Evolutionary conservation across 139 green algal genomes (phyloP).

Genomic region (Haematococcus sp.): DNA sequence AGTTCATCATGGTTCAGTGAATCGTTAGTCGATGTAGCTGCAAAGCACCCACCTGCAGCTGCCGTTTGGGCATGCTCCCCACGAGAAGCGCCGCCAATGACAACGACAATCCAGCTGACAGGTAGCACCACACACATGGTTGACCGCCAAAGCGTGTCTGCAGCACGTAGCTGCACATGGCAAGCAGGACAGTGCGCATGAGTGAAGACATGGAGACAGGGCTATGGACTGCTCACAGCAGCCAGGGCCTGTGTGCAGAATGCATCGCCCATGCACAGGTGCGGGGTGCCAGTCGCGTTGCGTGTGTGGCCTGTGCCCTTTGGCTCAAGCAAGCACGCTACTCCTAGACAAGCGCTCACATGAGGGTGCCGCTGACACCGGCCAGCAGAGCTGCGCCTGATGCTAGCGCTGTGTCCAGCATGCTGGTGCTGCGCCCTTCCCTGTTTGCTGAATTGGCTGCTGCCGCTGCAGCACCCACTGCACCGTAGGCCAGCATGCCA

Average conservation of each 20-base stretch:
- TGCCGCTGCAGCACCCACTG: conserved; percentile 43
- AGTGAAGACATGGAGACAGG: not conserved
- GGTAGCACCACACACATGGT: conserved; percentile 67
- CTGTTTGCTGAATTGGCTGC: not conserved
- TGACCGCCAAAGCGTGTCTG: conserved; percentile 62
- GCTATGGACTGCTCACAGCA: too few species aligned
- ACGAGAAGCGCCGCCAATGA: conserved; percentile 28
- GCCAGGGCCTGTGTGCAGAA: too few species aligned
- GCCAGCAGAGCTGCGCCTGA: conserved; percentile 57
- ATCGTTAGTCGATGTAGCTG: too few species aligned
- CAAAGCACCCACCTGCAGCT: conserved; percentile 6
- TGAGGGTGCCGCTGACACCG: conserved; percentile 63
- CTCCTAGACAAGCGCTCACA: conserved; percentile 47
- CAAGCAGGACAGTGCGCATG: not conserved
- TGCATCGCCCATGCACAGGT: not conserved
- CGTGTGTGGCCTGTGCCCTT: not conserved
- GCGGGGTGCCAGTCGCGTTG: not conserved
- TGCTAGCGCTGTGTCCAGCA: conserved; percentile 27
- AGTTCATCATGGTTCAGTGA: too few species aligned
- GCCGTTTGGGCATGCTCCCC: conserved; percentile 17
- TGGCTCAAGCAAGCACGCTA: not conserved
- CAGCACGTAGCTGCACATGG: conserved; percentile 50
- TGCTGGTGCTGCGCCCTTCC: not conserved
- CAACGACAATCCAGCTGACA: conserved; percentile 62
- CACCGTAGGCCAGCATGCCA: conserved; percentile 63